phyloP scores from a whole-genome alignment of 2,329 filamentous ascomycete genomes.

The Hortaea sp. region DNA sequence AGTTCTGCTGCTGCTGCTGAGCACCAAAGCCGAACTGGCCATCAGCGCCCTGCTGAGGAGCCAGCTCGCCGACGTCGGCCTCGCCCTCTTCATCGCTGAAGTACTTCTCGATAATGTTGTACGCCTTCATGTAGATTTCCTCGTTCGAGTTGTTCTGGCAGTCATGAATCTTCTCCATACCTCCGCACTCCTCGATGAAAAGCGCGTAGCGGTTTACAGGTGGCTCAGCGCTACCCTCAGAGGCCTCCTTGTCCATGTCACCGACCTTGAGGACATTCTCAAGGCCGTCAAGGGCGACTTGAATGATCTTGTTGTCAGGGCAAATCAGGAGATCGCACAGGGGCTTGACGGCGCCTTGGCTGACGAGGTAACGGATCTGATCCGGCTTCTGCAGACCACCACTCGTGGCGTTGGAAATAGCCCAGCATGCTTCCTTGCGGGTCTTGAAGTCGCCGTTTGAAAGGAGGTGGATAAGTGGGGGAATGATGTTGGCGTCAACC shows the following conservation, averaged over 20 bases:
- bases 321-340: slow-evolving; percentile 90
- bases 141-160: slow-evolving; percentile 99
- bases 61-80: slow-evolving; percentile 71
- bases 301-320: slow-evolving; percentile 99
- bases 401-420: slow-evolving; percentile 95
- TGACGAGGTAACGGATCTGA: slow-evolving; percentile 90
- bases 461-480: slow-evolving; percentile 87
- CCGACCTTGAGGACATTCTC: slow-evolving; percentile 99
- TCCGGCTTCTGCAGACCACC: slow-evolving; percentile 97
- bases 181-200: slow-evolving; percentile 96
- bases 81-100: slow-evolving; percentile 95
- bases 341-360: slow-evolving; percentile 92
- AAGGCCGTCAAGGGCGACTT: slow-evolving; percentile 91
- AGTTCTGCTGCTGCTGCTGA: slow-evolving; percentile 64
- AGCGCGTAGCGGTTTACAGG: slow-evolving; percentile 93
- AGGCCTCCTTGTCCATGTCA: slow-evolving; percentile 92
- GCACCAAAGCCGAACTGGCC: slow-evolving; percentile 73
- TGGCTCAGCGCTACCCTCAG: slow-evolving; percentile 58
- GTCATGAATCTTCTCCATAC: slow-evolving; percentile 99
- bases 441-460: slow-evolving; percentile 98
- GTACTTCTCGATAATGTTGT: slow-evolving; percentile 99
- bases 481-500: slow-evolving; percentile 93
- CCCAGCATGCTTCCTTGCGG: slow-evolving; percentile 98
- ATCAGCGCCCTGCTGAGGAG: slow-evolving; percentile 59
- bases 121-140: slow-evolving; percentile 99